These are phyloP conservation scores for Tetracentron sinense DNA, from an alignment of 164 flowering plant genomes.

Conservation along the genomic window DNA sequence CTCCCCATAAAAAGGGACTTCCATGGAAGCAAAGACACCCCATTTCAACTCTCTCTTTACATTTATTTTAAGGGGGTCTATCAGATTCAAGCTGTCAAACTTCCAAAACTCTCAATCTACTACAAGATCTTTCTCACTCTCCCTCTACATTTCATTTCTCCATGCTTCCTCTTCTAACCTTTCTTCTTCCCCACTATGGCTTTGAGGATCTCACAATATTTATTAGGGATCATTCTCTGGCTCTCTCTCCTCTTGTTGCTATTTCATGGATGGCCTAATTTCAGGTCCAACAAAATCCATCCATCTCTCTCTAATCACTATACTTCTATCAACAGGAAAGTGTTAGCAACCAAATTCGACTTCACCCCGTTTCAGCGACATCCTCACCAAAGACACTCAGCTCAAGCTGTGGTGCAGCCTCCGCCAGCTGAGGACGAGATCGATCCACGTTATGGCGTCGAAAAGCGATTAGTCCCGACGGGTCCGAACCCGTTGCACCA, in stretches of 20 bases:
- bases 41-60: constrained; percentile 19
- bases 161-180: constrained; percentile 16
- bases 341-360: constrained; percentile 27
- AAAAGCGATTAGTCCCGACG: constrained; percentile 58
- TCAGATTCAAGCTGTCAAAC: constrained; percentile 28
- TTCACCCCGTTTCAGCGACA: constrained; percentile 37
- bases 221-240: constrained; percentile 27
- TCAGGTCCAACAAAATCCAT: constrained; percentile 8
- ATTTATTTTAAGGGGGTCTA: constrained; percentile 11
- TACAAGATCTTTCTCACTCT: constrained; percentile 11
- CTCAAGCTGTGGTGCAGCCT: neutral
- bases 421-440: constrained; percentile 27
- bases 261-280: constrained; percentile 15
- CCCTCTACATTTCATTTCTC: constrained; percentile 10
- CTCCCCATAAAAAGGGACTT: constrained; percentile 26
- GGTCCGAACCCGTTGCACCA: constrained; percentile 80
- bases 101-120: constrained; percentile 17
- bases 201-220: constrained; percentile 19
- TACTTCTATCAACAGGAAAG: constrained; percentile 21
- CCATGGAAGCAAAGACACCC: constrained; percentile 24
- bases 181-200: constrained; percentile 20
- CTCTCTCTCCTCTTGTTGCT: constrained; percentile 27
- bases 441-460: constrained; percentile 48
- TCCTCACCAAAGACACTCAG: neutral
- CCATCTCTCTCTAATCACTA: neutral